Evolutionary conservation across 1,284 basidiomycete genomes (phyloP).

Genomic region (Ustilago loliicola): DNA sequence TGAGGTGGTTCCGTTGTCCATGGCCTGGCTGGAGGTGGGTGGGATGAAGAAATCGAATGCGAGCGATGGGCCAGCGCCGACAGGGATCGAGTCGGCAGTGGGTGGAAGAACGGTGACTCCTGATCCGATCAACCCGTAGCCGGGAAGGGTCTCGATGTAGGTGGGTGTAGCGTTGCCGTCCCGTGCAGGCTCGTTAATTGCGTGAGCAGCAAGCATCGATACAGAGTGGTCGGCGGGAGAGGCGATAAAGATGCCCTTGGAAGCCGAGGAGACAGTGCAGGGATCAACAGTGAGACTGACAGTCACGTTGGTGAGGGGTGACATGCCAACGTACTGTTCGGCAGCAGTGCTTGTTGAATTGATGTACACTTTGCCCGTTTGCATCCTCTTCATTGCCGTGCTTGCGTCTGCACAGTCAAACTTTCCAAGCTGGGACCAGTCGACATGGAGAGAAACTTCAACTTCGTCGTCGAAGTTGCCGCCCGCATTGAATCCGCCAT

Average conservation of each 20-base stretch:
- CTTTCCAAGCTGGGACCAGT: conserved; percentile 18
- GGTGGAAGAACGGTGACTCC: conserved; percentile 37
- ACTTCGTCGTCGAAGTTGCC: conserved; percentile 39
- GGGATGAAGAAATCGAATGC: conserved; percentile 28
- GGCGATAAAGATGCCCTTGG: conserved; percentile 72
- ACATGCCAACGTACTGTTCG: conserved; percentile 28
- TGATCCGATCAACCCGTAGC: conserved; percentile 44
- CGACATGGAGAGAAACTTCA: conserved; percentile 21
- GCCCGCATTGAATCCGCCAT: conserved; percentile 19
- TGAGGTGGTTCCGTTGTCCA: background rate
- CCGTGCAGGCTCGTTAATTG: conserved; percentile 17
- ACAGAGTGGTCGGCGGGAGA: conserved; percentile 16
- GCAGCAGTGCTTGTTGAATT: conserved; percentile 21
- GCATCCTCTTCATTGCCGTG: conserved; percentile 5
- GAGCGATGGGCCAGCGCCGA: conserved; percentile 24
- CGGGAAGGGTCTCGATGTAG: conserved; percentile 75
- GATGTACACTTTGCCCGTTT: conserved; percentile 33
- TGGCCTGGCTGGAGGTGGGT: background rate
- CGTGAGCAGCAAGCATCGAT: conserved; percentile 33
- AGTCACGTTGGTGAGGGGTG: conserved; percentile 22
- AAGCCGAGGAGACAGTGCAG: conserved; percentile 76
- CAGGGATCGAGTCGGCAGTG: conserved; percentile 28
- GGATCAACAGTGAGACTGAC: conserved; percentile 28
- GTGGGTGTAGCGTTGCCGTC: conserved; percentile 74
- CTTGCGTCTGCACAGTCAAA: conserved; percentile 11